A percentile compares a stretch with the other conserved stretches of the same genome.
Conservation (phyloP, 176 grass and related monocot genomes). For the Microstegium vimineum region DNA sequence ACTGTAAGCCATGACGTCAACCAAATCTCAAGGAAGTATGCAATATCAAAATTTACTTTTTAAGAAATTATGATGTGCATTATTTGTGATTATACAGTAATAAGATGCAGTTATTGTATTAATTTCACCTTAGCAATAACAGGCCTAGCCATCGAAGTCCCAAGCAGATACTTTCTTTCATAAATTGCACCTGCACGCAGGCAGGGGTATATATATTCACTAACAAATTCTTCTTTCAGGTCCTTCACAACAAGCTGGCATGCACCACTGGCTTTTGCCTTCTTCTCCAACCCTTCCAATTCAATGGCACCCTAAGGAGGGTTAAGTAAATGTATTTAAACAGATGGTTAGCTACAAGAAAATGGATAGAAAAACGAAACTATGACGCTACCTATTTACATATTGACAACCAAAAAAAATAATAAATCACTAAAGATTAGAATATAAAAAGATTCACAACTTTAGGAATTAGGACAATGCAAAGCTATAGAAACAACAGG, state of each 20-base stretch:
- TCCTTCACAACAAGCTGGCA: slow-evolving; percentile 97
- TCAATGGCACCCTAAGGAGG: slow-evolving; percentile 67
- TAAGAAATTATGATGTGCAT: neutral
- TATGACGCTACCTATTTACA: neutral
- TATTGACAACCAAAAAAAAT: neutral
- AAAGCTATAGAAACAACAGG: neutral
- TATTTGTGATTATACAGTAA: neutral
- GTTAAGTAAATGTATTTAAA: neutral
- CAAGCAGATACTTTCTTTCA: slow-evolving; percentile 98
- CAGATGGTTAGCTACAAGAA: neutral
- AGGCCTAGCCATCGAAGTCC: slow-evolving; percentile 96
- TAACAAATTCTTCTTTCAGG: slow-evolving; percentile 92
- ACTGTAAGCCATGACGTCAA: neutral
- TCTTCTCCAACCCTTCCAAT: slow-evolving; percentile 90
- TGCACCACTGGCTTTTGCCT: slow-evolving; percentile 92
- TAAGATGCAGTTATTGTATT: neutral
- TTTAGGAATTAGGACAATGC: neutral
- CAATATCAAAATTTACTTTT: neutral
- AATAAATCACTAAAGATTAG: neutral
- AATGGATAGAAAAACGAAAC: slow-evolving; percentile 1
- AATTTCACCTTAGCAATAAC: slow-evolving; percentile 89
- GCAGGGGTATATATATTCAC: slow-evolving; percentile 89
- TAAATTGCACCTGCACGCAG: slow-evolving; percentile 91
- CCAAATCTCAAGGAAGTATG: neutral
- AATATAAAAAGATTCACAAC: neutral